Conservation (phyloP, 139 green algal genomes). For the Trebouxia sp. region DNA sequence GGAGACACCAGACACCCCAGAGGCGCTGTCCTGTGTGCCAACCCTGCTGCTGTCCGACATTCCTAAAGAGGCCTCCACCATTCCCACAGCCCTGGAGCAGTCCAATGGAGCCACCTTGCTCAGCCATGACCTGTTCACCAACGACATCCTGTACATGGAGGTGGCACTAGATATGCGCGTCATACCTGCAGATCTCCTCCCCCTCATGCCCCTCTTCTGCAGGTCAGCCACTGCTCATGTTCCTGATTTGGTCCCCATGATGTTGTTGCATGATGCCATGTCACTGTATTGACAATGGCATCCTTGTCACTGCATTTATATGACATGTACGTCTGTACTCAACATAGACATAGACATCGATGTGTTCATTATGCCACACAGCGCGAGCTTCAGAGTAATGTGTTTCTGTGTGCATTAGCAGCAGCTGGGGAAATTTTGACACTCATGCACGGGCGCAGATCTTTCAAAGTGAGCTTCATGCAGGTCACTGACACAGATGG, state of each 20-base stretch:
- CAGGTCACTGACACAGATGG: constrained; percentile 84
- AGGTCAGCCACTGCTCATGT: constrained; percentile 39
- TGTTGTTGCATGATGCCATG: not conserved
- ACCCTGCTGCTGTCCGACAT: constrained; percentile 86
- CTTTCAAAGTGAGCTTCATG: constrained; percentile 10
- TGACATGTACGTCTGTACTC: not conserved
- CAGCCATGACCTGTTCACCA: constrained; percentile 97
- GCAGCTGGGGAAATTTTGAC: not conserved
- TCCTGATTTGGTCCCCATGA: not conserved
- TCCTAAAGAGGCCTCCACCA: constrained; percentile 70
- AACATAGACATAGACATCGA: no score
- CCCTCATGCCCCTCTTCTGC: constrained; percentile 98
- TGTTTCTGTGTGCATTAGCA: no score
- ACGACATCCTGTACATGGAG: constrained; percentile 98
- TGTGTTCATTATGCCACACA: no score
- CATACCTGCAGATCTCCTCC: constrained; percentile 84
- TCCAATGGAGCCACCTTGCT: constrained; percentile 75
- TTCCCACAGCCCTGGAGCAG: constrained; percentile 74
- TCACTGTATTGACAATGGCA: no score
- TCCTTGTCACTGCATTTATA: no score
- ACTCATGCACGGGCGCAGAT: no score
- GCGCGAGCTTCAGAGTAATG: no score
- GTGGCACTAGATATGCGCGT: constrained; percentile 63
- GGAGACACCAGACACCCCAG: constrained; percentile 93
- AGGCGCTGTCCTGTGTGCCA: constrained; percentile 88